These are phyloP conservation scores for Lyophyllum decastes DNA, from an alignment of 768 basidiomycete species.

Conservation along the genomic window DNA sequence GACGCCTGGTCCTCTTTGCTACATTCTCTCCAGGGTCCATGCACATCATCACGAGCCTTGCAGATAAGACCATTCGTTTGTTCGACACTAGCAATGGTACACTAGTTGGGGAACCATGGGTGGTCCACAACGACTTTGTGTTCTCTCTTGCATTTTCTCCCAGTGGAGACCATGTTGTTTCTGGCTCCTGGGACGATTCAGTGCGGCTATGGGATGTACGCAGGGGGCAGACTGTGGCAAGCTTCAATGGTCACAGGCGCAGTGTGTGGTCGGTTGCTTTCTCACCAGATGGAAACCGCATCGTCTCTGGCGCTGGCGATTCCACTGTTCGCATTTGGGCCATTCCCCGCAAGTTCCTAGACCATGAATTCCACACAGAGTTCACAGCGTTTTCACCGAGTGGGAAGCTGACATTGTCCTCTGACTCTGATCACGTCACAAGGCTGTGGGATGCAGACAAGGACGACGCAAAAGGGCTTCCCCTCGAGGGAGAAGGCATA, in stretches of 20 bases:
- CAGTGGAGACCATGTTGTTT: not conserved
- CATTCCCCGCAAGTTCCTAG: not conserved
- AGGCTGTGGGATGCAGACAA: too few species aligned
- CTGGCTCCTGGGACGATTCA: not conserved
- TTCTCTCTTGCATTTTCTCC: not conserved
- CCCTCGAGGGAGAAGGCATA: too few species aligned
- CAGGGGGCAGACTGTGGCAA: not conserved
- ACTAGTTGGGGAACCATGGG: not conserved
- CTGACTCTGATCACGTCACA: too few species aligned
- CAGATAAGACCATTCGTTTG: not conserved
- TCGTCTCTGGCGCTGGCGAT: not conserved
- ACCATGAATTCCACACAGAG: too few species aligned
- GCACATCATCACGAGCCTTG: not conserved
- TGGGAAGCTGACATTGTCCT: too few species aligned
- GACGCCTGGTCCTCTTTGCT: too few species aligned
- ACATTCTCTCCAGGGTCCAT: too few species aligned
- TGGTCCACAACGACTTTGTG: not conserved
- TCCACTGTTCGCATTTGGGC: not conserved
- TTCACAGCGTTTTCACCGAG: too few species aligned
- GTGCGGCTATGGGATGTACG: not conserved
- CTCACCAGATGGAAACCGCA: not conserved
- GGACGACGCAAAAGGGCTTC: too few species aligned
- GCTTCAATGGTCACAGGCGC: not conserved
- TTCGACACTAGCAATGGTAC: not conserved
- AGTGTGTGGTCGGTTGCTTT: not conserved